Base-by-base conservation (phyloP, 2,329 filamentous ascomycete species). In the Hypoxylon sp. region DNA sequence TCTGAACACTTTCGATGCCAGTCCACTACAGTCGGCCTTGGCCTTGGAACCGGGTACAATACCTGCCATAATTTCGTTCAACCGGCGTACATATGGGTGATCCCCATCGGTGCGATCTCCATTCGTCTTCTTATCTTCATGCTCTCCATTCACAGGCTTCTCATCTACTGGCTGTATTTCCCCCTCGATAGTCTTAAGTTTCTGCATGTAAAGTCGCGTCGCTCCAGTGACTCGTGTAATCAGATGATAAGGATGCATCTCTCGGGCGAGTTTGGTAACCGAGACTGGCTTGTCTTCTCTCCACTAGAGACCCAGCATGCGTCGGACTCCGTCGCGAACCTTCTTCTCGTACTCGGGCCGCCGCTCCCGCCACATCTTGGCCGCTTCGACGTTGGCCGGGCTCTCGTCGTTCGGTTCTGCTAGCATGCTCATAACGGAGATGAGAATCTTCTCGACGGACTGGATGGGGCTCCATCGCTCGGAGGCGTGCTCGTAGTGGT, bases 401-500 rank as follows among this genome's bases (percentile, higher is more conserved):
- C 92, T 96, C 86, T 98, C 95, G 78, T 98, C 95, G 81, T 98
- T 98, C 67, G 95, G 94, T 82, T 97, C 94, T 0, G 94, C 94
- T 50, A 98, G 88, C 94, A 98, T 98, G 81, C 94, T 97, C 92
- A 98, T 98, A 67, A 98, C 95, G 52, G 91, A 94, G 64, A 98
- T 94, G 73, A 98, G 85, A 74, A 98, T 98, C 85, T 98, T 98
- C 83, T 98, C 96, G 73, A 98, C 95, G 66, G 92, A 96, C 83
- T 98, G 96, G 70, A 98, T 97, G 11, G 95, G 95, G 29, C 92
- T 95, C 95, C 95, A 98, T 70, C 95, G 91, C 84, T 98, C 96
- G 1, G 92, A 94, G 6, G 96, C 95, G 75, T 95, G 93, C 82
- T 98, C 95, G 86, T 98, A 98, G 84, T 97, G 94, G 83, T 98